A percentile compares a stretch with the other conserved stretches of the same genome.
phyloP scores from a whole-genome alignment of 108 stramenopile species.

The Parietichytrium sp. region DNA sequence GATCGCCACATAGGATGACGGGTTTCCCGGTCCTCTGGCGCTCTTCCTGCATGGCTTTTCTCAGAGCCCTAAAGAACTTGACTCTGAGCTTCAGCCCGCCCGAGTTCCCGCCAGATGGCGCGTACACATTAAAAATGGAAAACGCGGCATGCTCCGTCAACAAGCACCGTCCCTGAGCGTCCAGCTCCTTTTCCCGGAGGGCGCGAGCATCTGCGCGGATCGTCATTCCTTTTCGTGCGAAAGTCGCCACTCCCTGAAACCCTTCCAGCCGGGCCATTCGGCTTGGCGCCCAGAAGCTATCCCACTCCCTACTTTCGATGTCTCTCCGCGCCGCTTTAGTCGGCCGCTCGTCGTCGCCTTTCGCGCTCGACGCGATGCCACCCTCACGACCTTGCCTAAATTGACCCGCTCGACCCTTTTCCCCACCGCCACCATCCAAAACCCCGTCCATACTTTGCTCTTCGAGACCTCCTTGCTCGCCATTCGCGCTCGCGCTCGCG shows the following conservation, averaged over 20 bases:
- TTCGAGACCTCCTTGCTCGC: too few species aligned
- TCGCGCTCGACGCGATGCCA: too few species aligned
- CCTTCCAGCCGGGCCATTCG: conserved; percentile 53
- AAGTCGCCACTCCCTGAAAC: conserved; percentile 84
- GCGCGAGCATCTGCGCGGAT: conserved; percentile 62
- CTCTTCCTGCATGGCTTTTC: conserved; percentile 68
- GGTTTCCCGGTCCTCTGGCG: conserved; percentile 57
- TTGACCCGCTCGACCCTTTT: too few species aligned
- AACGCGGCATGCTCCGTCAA: conserved; percentile 84
- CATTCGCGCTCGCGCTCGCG: too few species aligned
- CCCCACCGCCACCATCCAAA: too few species aligned
- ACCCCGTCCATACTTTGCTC: too few species aligned
- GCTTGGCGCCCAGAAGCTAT: conserved; percentile 80
- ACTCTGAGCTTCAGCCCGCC: conserved; percentile 65
- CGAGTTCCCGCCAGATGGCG: conserved; percentile 62
- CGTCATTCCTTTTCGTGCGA: conserved; percentile 61
- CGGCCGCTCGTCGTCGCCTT: too few species aligned
- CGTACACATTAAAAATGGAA: conserved; percentile 85
- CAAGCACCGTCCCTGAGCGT: conserved; percentile 79
- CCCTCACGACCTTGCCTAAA: too few species aligned
- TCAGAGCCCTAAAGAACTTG: conserved; percentile 76
- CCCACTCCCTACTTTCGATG: conserved; percentile 62
- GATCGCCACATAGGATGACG: conserved; percentile 80
- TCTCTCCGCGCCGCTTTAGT: too few species aligned
- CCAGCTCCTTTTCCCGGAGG: conserved; percentile 66